phyloP scores from a whole-genome alignment of 768 basidiomycete genomes.

The Lanmaoa rubissima region DNA sequence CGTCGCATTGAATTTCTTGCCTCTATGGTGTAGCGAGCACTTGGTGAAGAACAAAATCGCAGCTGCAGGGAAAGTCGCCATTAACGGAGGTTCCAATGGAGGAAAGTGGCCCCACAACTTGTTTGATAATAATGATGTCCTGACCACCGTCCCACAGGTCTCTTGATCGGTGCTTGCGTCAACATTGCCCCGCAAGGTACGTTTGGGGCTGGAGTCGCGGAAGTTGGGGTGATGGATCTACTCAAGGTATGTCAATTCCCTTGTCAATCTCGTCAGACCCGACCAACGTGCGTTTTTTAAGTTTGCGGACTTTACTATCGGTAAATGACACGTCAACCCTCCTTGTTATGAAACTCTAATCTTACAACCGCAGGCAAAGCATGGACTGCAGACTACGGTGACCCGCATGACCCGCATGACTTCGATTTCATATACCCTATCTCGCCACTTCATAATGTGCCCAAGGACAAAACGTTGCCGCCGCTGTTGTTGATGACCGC shows the following conservation, averaged over 20 bases:
- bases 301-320: constrained; percentile 79
- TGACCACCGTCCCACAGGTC: constrained; percentile 40
- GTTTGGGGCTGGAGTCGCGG: constrained; percentile 76
- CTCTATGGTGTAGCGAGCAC: constrained; percentile 47
- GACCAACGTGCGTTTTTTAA: constrained; percentile 23
- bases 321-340: constrained; percentile 30
- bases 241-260: constrained; percentile 52
- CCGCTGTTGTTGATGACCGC: constrained; percentile 78
- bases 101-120: constrained; percentile 39
- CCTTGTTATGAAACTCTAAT: constrained; percentile 7
- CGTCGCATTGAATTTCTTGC: background rate
- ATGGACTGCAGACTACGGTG: constrained; percentile 79
- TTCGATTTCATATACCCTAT: constrained; percentile 84
- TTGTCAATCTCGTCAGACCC: background rate
- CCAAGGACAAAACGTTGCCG: constrained; percentile 57
- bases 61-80: constrained; percentile 65
- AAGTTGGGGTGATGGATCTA: constrained; percentile 80
- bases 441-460: constrained; percentile 81
- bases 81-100: constrained; percentile 82
- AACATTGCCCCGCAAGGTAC: constrained; percentile 75
- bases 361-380: constrained; percentile 48
- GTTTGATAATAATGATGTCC: background rate
- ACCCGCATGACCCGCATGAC: constrained; percentile 69
- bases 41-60: constrained; percentile 72
- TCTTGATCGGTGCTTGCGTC: constrained; percentile 82